These are phyloP conservation scores for Periconia sp. DNA, from an alignment of 2,329 filamentous ascomycete genomes.

Conservation along the genomic window DNA sequence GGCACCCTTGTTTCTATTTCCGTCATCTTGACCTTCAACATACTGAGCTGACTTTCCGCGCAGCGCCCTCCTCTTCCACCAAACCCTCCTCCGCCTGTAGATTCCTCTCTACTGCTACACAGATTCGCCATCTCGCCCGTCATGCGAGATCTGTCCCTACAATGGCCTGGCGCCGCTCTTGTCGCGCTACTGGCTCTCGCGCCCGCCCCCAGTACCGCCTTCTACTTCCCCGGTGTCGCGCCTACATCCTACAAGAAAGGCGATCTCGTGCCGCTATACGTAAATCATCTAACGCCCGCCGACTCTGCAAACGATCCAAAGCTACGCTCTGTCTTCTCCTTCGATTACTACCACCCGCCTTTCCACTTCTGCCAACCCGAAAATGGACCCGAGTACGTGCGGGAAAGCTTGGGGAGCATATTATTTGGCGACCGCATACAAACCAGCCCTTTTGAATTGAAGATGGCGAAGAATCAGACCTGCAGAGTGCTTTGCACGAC, in stretches of 20 bases:
- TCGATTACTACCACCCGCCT: conserved; percentile 88
- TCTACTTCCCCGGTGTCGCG: conserved; percentile 95
- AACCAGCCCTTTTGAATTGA: conserved; percentile 89
- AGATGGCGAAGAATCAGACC: conserved; percentile 83
- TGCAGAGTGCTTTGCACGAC: conserved; percentile 79
- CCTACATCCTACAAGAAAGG: conserved; percentile 85
- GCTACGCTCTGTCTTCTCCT: conserved; percentile 89
- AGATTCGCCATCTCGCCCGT: conserved; percentile 4
- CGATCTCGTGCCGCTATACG: conserved; percentile 81
- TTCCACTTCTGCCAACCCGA: conserved; percentile 88
- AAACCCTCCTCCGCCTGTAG: not conserved
- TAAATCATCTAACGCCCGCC: conserved; percentile 89
- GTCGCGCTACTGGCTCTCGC: conserved; percentile 41
- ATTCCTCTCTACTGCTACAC: conserved; percentile 4
- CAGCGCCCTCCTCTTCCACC: conserved; percentile 2
- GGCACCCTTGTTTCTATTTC: too few species aligned
- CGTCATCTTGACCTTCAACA: not conserved
- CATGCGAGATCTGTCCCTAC: conserved; percentile 36
- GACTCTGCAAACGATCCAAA: conserved; percentile 75
- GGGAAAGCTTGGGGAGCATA: conserved; percentile 92
- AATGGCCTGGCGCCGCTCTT: conserved; percentile 25
- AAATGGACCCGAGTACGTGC: conserved; percentile 74
- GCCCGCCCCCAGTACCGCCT: conserved; percentile 58
- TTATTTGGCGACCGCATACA: conserved; percentile 96
- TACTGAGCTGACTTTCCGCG: conserved; percentile 12